These are phyloP conservation scores for Clathrus columnatus DNA, from an alignment of 768 basidiomycete genomes.

Conservation along the genomic window DNA sequence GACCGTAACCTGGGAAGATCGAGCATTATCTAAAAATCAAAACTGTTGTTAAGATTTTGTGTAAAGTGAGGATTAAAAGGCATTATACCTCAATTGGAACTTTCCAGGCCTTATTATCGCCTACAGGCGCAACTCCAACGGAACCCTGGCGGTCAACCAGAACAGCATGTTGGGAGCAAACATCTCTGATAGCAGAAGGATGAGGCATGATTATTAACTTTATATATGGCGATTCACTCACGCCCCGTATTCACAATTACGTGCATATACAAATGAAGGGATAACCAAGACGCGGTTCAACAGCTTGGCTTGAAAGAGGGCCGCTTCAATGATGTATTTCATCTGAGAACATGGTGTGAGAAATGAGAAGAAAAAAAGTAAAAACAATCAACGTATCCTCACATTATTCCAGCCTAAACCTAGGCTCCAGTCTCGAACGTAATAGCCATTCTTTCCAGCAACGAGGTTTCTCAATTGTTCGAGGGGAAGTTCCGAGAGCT, in stretches of 20 bases:
- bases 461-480: conserved; percentile 27
- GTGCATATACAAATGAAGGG: conserved; percentile 38
- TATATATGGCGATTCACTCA: conserved; percentile 15
- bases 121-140: conserved; percentile 27
- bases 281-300: conserved; percentile 36
- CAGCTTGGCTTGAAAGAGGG: conserved; percentile 33
- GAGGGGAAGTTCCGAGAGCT: conserved; percentile 23
- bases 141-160: conserved; percentile 40
- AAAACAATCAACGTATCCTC: conserved; percentile 14
- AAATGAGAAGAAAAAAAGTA: too few relatives aligned
- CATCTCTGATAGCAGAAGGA: conserved; percentile 5
- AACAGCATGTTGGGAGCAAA: conserved; percentile 32
- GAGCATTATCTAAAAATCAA: conserved; percentile 32
- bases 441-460: conserved; percentile 32
- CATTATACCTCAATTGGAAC: conserved; percentile 16
- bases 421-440: conserved; percentile 35
- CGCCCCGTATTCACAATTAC: conserved; percentile 35
- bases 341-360: conserved; percentile 23
- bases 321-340: conserved; percentile 41
- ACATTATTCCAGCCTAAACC: conserved; percentile 43
- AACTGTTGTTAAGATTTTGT: conserved; percentile 27
- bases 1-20: conserved; percentile 33
- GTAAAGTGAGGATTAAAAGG: conserved; percentile 11
- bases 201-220: not conserved
- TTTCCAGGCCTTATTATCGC: conserved; percentile 20